These are phyloP conservation scores for Lachnellula suecica DNA, from an alignment of 2,329 filamentous ascomycete species.

Conservation along the genomic window DNA sequence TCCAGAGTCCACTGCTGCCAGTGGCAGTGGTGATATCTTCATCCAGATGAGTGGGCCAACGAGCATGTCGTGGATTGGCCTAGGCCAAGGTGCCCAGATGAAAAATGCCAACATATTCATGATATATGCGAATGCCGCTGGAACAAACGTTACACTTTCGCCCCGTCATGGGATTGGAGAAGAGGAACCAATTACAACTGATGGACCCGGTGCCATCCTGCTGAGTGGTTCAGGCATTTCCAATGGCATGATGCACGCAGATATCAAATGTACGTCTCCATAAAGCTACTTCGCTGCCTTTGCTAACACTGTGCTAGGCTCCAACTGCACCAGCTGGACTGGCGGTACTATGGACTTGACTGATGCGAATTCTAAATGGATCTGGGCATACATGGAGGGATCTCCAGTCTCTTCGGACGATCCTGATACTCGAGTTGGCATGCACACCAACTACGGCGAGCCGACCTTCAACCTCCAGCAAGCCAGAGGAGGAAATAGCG, in stretches of 20 bases:
- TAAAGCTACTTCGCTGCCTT: neutral
- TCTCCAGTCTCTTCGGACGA: conserved; percentile 47
- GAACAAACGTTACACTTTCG: conserved; percentile 57
- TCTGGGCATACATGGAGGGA: conserved; percentile 47
- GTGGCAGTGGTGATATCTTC: conserved; percentile 53
- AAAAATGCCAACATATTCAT: conserved; percentile 56
- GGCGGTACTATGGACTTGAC: conserved; percentile 52
- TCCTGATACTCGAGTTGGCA: conserved; percentile 38
- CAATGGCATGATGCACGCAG: conserved; percentile 53
- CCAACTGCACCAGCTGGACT: conserved; percentile 51
- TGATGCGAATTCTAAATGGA: conserved; percentile 44
- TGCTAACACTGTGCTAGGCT: conserved; percentile 33
- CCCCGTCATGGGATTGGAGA: conserved; percentile 47
- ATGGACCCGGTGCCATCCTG: conserved; percentile 43
- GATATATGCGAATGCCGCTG: conserved; percentile 50
- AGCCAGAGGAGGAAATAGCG: conserved; percentile 46
- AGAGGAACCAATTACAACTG: conserved; percentile 40
- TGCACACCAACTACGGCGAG: conserved; percentile 42
- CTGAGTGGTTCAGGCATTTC: conserved; percentile 53
- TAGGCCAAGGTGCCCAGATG: conserved; percentile 57
- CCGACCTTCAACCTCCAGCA: conserved; percentile 47
- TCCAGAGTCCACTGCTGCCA: conserved; percentile 48
- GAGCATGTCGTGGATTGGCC: conserved; percentile 50
- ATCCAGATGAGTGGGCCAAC: conserved; percentile 56
- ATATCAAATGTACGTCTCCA: conserved; percentile 47